phyloP scores from a whole-genome alignment of 345 rosid species.

The Eutrema yunnanense region DNA sequence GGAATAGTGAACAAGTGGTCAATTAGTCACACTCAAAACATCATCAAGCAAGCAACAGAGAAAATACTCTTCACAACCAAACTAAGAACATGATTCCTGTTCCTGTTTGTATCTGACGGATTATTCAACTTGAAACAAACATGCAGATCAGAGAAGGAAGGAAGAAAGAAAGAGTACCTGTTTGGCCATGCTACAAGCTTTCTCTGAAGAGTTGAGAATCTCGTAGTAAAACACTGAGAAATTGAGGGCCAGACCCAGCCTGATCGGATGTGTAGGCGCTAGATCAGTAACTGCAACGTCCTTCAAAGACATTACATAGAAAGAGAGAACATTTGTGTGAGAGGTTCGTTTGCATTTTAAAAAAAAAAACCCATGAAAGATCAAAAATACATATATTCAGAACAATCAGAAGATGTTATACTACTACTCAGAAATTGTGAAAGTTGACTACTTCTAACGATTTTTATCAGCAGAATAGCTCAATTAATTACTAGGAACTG shows the following conservation, averaged over 20 bases:
- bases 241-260: conserved; percentile 63
- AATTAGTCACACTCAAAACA: neutral
- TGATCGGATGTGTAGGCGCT: conserved; percentile 67
- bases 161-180: conserved; percentile 35
- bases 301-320: conserved; percentile 25
- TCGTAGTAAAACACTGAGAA: conserved; percentile 72
- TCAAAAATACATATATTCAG: neutral
- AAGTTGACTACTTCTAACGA: neutral
- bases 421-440: neutral
- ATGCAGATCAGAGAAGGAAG: neutral
- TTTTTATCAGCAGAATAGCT: neutral
- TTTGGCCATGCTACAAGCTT: conserved; percentile 70
- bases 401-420: neutral
- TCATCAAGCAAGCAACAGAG: conserved; percentile 2
- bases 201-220: conserved; percentile 64
- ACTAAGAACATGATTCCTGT: neutral
- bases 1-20: neutral
- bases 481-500: neutral
- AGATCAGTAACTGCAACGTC: conserved; percentile 60
- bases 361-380: neutral
- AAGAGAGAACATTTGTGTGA: neutral
- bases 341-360: neutral
- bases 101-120: neutral
- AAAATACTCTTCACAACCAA: neutral
- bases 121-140: neutral